Evolutionary conservation across 208 protist species (phyloP).

Genomic region (Leishmania tropica): DNA sequence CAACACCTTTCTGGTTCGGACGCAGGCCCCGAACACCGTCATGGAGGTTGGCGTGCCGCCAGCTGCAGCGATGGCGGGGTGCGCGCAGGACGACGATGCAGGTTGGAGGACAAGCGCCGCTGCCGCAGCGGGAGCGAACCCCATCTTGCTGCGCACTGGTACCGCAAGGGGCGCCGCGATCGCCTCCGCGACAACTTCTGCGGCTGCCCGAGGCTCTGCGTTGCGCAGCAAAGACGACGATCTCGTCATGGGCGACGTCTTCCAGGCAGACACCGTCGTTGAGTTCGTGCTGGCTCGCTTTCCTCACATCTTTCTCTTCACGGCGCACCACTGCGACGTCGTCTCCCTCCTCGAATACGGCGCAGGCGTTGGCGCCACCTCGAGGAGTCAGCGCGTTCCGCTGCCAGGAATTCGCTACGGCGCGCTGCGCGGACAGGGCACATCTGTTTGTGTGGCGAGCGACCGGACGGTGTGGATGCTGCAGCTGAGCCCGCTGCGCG

Average conservation of each 20-base stretch:
- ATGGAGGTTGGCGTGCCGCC: constrained; percentile 36
- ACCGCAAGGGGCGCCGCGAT: neutral
- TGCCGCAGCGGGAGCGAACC: constrained; percentile 1
- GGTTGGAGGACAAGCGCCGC: neutral
- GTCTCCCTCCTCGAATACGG: constrained; percentile 56
- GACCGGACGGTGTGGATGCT: constrained; percentile 68
- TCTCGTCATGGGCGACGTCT: constrained; percentile 33
- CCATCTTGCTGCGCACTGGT: constrained; percentile 16
- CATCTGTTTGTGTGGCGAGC: constrained; percentile 56
- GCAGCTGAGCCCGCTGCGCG: constrained; percentile 48
- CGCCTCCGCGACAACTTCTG: neutral
- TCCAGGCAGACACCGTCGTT: constrained; percentile 25
- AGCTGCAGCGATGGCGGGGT: constrained; percentile 21
- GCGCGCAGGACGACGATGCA: neutral
- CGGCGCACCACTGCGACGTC: constrained; percentile 65
- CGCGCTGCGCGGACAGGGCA: constrained; percentile 45
- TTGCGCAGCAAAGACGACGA: constrained; percentile 16
- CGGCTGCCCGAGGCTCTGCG: neutral
- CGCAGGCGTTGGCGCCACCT: constrained; percentile 2
- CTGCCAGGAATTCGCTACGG: constrained; percentile 51
- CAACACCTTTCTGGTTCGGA: constrained; percentile 34
- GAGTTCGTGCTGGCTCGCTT: constrained; percentile 49
- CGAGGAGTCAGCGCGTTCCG: constrained; percentile 53
- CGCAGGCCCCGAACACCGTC: constrained; percentile 29
- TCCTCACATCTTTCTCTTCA: constrained; percentile 77